Evolutionary conservation across 306 rosid species (phyloP), one percentile per base, ranked within the genome.

Genomic region (Cucumis sativus): DNA sequence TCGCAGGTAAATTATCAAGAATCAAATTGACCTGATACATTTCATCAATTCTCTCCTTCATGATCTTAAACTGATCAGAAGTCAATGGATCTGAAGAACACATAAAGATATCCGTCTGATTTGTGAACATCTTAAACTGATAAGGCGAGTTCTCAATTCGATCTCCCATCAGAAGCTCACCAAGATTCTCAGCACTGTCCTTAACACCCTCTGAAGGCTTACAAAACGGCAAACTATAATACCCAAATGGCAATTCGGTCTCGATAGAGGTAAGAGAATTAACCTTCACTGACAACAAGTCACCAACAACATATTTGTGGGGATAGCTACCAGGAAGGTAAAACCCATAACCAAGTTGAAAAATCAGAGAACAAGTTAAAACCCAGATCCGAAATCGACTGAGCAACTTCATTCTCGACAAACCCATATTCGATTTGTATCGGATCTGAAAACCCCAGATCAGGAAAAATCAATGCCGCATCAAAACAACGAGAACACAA

Each of bases 71-170:
- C 82, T 85, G 80, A 67, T 87, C 89, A 10, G 17, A 80, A 10
- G 85, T 71, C 81, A 89, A 77, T 60, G 86, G 82, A 41, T 82
- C 87, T 14, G 86, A 75, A 63, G 75, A 69, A 62, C 93, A 89
- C 84, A 83, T 18, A 85, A 80, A 89, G 45, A 89, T 72, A 82
- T 85, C 87, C 3, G 93, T 69, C 82, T 89, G 83, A 58, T 89
- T 87, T 17, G 84, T 84, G 47, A 65, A 65, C 93, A 85, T 89
- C 83, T 81, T 84, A 64, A 89, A 89, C 84, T 43, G 81, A 67
- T 89, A 89, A 15, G 91, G 93, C 1, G 93, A 89, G 40, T 87
- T 89, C 83, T 89, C 89, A 74, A 89, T 89, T 83, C 91, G 93
- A 82, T 89, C 93, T 55, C 93, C 91, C 91, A 89, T 84, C 30